phyloP scores from a whole-genome alignment of 1,284 basidiomycete genomes.

The Tilletia indica region DNA sequence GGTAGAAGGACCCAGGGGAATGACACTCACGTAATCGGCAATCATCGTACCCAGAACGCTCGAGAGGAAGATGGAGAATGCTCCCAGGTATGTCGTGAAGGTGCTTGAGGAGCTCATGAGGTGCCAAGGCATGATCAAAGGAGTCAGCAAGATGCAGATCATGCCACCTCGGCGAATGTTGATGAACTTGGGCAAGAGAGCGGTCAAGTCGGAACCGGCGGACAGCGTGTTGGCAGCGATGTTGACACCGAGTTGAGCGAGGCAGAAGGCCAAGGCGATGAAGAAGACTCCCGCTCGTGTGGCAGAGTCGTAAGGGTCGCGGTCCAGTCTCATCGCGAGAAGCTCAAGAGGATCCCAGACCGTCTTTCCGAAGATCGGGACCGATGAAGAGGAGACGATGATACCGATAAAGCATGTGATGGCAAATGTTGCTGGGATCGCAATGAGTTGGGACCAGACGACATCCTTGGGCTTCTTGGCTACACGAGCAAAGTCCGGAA shows the following conservation, averaged over 20 bases:
- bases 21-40: constrained; percentile 61
- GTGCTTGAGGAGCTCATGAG: constrained; percentile 71
- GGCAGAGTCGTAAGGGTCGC: constrained; percentile 63
- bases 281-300: constrained; percentile 62
- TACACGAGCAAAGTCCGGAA: constrained; percentile 42
- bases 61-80: constrained; percentile 61
- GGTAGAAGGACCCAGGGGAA: no score
- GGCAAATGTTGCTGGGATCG: constrained; percentile 73
- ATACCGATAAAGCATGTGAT: constrained; percentile 80
- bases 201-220: constrained; percentile 80
- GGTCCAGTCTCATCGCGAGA: constrained; percentile 68
- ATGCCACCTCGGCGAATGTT: constrained; percentile 82
- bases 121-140: constrained; percentile 66
- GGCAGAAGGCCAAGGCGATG: constrained; percentile 72
- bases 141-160: constrained; percentile 71
- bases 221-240: constrained; percentile 81
- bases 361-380: constrained; percentile 71
- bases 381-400: constrained; percentile 75
- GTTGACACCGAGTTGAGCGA: constrained; percentile 65
- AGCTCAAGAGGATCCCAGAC: constrained; percentile 79
- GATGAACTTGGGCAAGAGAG: constrained; percentile 71
- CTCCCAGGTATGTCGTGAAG: constrained; percentile 79
- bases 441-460: constrained; percentile 45
- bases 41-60: constrained; percentile 57
- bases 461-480: constrained; percentile 33